Conservation (phyloP, 164 flowering plant genomes). For the Annona cherimola region DNA sequence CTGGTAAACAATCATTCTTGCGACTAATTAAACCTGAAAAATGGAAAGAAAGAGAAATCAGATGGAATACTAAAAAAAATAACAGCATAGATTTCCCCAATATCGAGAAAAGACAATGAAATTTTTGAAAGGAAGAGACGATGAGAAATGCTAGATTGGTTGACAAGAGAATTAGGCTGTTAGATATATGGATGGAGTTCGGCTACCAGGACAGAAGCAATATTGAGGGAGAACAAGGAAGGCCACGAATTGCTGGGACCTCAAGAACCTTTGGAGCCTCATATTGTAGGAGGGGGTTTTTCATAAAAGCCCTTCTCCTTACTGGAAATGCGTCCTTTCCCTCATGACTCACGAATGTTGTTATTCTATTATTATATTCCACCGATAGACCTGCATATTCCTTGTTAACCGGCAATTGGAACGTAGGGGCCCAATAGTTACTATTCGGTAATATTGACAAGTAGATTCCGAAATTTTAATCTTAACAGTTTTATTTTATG, state of each 20-base stretch:
- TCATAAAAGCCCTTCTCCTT: neutral
- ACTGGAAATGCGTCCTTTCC: neutral
- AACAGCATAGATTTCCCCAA: neutral
- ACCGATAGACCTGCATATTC: no score
- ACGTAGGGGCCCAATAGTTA: no score
- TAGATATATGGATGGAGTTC: neutral
- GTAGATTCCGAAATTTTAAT: no score
- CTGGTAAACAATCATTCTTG: conserved; percentile 39
- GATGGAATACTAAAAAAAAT: neutral
- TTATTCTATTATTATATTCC: no score
- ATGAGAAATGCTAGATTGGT: neutral
- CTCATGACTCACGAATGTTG: neutral
- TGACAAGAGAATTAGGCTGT: neutral
- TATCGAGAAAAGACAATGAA: neutral
- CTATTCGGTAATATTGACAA: no score
- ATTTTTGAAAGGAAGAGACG: neutral
- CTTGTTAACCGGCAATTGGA: no score
- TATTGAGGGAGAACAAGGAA: neutral
- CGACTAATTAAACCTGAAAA: neutral
- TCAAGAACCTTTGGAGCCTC: neutral
- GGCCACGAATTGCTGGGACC: neutral
- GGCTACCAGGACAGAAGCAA: neutral
- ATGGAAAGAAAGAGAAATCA: neutral
- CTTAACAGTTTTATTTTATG: no score
- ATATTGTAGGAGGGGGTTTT: neutral